phyloP scores from a whole-genome alignment of 1,284 basidiomycete species.

The Leccinum variabile region DNA sequence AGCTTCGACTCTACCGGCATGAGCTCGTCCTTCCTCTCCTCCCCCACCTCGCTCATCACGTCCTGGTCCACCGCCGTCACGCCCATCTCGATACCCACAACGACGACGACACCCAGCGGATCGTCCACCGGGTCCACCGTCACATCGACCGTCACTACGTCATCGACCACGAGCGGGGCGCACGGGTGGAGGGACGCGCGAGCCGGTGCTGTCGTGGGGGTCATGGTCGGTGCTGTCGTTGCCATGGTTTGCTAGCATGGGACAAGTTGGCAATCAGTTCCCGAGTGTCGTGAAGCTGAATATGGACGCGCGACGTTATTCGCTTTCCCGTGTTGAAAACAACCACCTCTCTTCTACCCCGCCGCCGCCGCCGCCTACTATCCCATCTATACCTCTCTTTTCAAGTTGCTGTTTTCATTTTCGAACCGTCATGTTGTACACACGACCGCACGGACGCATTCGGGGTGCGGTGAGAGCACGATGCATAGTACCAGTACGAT shows the following conservation, averaged over 20 bases:
- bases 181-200: slow-evolving; percentile 1
- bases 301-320: background rate
- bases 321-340: background rate
- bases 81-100: slow-evolving; percentile 10
- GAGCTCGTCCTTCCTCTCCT: slow-evolving; percentile 19
- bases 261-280: background rate
- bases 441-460: background rate
- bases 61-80: slow-evolving; percentile 26
- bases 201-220: background rate
- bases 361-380: no score
- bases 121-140: background rate
- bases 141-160: background rate
- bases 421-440: background rate
- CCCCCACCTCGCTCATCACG: slow-evolving; percentile 30
- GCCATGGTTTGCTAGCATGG: background rate
- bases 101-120: background rate
- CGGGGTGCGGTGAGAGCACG: background rate
- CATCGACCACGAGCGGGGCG: slow-evolving; percentile 1
- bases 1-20: slow-evolving; percentile 28
- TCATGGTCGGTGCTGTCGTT: slow-evolving; percentile 9
- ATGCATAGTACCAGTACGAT: slow-evolving; percentile 1
- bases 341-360: background rate
- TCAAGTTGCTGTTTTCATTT: background rate
- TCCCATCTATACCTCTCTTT: background rate
- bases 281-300: background rate